Evolutionary conservation across 371 early-diverging fungal species (phyloP).

Genomic region (Nosema muscidifuracis): DNA sequence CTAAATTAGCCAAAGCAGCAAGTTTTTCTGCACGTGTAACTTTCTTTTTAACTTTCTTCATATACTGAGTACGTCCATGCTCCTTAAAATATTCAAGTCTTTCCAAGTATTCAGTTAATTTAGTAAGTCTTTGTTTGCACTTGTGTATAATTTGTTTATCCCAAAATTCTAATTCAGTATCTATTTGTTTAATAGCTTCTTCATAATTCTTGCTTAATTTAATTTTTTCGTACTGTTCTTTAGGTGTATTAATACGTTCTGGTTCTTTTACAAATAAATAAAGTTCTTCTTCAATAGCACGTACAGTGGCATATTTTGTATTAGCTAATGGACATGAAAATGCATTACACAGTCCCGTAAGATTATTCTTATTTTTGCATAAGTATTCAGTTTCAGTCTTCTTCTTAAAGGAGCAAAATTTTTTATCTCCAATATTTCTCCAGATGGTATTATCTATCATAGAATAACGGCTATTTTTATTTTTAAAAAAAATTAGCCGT

Average conservation of each 20-base stretch:
- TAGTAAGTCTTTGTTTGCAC: constrained; percentile 92
- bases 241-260: constrained; percentile 86
- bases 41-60: constrained; percentile 78
- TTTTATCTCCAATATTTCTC: constrained; percentile 57
- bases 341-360: constrained; percentile 90
- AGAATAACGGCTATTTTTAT: neutral
- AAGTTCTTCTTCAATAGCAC: constrained; percentile 71
- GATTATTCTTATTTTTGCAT: constrained; percentile 92
- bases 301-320: constrained; percentile 89
- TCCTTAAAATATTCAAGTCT: constrained; percentile 79
- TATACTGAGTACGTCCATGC: constrained; percentile 66
- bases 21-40: constrained; percentile 77
- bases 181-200: constrained; percentile 80
- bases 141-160: constrained; percentile 80
- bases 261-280: constrained; percentile 75
- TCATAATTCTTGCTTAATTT: constrained; percentile 82
- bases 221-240: constrained; percentile 85
- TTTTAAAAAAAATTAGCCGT: constrained; percentile 1
- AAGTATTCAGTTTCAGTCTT: constrained; percentile 73
- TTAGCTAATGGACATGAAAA: constrained; percentile 95
- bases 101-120: constrained; percentile 86
- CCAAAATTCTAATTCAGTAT: constrained; percentile 82
- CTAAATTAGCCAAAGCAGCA: constrained; percentile 81
- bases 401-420: constrained; percentile 58
- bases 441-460: constrained; percentile 61